phyloP scores from a whole-genome alignment of 2,329 filamentous ascomycete species.

The Neonectria neomacrospora region DNA sequence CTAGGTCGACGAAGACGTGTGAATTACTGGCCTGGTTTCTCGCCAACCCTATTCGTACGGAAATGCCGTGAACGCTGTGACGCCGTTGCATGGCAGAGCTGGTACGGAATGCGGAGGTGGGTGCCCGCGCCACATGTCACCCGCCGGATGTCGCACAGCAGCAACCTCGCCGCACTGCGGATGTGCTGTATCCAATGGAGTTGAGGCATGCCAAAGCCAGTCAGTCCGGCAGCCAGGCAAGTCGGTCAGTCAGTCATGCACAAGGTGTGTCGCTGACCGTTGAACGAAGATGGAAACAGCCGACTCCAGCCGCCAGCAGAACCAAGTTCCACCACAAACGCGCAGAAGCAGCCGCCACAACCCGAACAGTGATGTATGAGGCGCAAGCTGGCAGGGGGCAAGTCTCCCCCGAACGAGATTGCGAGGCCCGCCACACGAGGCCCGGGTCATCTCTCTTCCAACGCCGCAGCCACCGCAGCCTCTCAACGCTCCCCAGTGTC shows the following conservation, averaged over 20 bases:
- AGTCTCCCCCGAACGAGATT: neutral
- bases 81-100: slow-evolving; percentile 13
- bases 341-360: neutral
- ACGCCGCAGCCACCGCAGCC: neutral
- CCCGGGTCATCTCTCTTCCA: slow-evolving; percentile 11
- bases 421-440: slow-evolving; percentile 1
- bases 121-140: slow-evolving; percentile 19
- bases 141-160: slow-evolving; percentile 22
- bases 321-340: neutral
- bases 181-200: neutral
- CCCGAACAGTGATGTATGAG: neutral
- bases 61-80: neutral
- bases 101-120: slow-evolving; percentile 28
- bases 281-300: slow-evolving; percentile 2
- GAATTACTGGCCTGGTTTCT: neutral
- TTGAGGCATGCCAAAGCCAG: neutral
- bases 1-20: neutral
- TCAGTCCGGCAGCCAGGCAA: neutral
- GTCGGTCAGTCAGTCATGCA: slow-evolving; percentile 15
- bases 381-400: neutral
- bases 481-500: slow-evolving; percentile 7
- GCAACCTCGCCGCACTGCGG: neutral
- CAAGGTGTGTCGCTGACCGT: slow-evolving; percentile 8
- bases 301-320: slow-evolving; percentile 19
- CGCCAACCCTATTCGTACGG: neutral